phyloP scores from a whole-genome alignment of 768 basidiomycete genomes.

The Dictyophora rubrovolvata region DNA sequence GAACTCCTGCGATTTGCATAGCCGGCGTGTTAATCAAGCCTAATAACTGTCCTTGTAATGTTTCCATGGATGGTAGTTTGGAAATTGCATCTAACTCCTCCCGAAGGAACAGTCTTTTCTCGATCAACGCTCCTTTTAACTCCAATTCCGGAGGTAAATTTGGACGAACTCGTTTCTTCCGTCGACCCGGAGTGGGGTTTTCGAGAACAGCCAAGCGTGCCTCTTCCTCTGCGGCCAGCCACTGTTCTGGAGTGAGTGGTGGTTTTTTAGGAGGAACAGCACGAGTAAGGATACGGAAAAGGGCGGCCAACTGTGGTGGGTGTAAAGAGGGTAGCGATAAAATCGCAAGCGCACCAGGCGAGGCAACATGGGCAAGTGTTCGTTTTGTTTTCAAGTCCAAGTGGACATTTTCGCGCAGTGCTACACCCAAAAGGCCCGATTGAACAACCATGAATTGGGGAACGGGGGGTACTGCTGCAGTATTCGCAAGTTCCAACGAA shows the following conservation, averaged over 20 bases:
- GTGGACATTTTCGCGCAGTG: constrained; percentile 50
- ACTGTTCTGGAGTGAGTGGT: constrained; percentile 37
- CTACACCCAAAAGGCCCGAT: constrained; percentile 72
- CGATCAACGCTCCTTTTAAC: constrained; percentile 72
- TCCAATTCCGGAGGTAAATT: constrained; percentile 53
- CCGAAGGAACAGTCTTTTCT: constrained; percentile 58
- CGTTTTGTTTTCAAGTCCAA: constrained; percentile 38
- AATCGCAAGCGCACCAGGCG: constrained; percentile 50
- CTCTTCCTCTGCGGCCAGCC: constrained; percentile 34
- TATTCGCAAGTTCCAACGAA: constrained; percentile 16
- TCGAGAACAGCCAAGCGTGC: constrained; percentile 47
- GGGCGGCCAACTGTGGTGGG: constrained; percentile 59
- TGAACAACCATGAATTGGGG: constrained; percentile 63
- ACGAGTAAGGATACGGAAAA: constrained; percentile 59
- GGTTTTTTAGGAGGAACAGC: constrained; percentile 50
- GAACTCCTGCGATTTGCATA: constrained; percentile 58
- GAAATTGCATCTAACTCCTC: constrained; percentile 52
- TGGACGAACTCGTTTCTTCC: constrained; percentile 49
- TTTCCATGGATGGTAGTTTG: constrained; percentile 68
- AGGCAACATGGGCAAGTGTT: constrained; percentile 43
- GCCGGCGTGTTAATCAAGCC: constrained; percentile 72
- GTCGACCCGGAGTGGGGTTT: constrained; percentile 44
- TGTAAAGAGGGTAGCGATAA: constrained; percentile 56
- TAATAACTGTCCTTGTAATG: constrained; percentile 71
- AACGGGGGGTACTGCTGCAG: constrained; percentile 4